Evolutionary conservation across 306 rosid species (phyloP), one percentile per base, ranked within the genome.

Genomic region (Datisca glomerata): DNA sequence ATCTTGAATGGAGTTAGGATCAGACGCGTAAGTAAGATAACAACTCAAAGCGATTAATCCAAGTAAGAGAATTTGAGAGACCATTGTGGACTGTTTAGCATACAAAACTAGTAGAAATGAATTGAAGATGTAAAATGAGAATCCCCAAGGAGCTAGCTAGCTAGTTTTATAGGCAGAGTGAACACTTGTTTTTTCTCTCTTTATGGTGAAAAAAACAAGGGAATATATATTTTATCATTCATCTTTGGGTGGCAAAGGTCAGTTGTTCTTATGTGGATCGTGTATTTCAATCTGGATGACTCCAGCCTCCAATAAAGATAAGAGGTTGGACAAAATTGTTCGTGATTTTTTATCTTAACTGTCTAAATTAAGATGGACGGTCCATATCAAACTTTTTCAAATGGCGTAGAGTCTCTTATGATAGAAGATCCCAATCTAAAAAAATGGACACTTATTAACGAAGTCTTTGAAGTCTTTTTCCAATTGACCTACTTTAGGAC

Each of bases 1-100:
- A 42, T 65, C 66, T 39, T 58, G 66, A 46, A 65, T 56, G 13
- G 50, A 22, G 16, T 21, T 47, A 0, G 17, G 53, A 21, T 66
- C 67, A 8, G 53, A 34, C 12, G 63, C 72, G 3, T 47, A 21
- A 4, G 49, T 44, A n/a, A 48, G 17, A 5, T 56, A 31, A 9
- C 18, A 54, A n/a, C 18, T 24, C 12, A 38, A 16, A 21, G 27
- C 39, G 0, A 29, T 43, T 23, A 46, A n/a, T 12, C 20, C 31
- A 3, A 62, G 18, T 8, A 40, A 31, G 1, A 47, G 21, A 12
- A 60, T 16, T 13, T 14, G 25, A 17, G 38, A 27, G 18, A 37
- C 57, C 57, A 43, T 60, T 3, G 25, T 35, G n/a, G 21, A 6
- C 11, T 6, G 40, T 12, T 27, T 27, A 4, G 4, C 32, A 27